These are phyloP conservation scores for Achaetomiella virescens DNA, from an alignment of 495 filamentous ascomycete genomes.

Conservation along the genomic window DNA sequence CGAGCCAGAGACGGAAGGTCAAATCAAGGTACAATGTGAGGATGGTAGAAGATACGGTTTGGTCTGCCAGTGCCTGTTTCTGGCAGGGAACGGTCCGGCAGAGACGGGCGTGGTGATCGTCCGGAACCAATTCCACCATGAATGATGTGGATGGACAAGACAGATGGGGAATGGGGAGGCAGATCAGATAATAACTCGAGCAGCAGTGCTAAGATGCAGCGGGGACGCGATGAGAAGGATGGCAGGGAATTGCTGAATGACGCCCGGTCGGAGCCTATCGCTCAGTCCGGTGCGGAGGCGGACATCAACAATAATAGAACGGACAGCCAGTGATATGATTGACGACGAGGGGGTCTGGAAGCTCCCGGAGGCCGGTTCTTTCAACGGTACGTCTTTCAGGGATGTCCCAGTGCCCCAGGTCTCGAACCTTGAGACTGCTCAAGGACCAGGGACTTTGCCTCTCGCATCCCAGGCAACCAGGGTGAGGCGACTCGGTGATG, in stretches of 20 bases:
- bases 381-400: slow-evolving; percentile 4
- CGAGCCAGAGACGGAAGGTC: not conserved
- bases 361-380: not conserved
- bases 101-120: slow-evolving; percentile 18
- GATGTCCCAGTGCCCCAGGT: not conserved
- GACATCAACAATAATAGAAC: slow-evolving; percentile 21
- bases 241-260: slow-evolving; percentile 11
- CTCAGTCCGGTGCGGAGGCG: slow-evolving; percentile 5
- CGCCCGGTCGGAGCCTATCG: slow-evolving; percentile 10
- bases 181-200: slow-evolving; percentile 24
- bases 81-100: slow-evolving; percentile 12
- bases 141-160: slow-evolving; percentile 20
- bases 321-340: slow-evolving; percentile 23
- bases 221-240: slow-evolving; percentile 2
- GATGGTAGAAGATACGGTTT: too few relatives aligned
- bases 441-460: not conserved
- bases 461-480: slow-evolving; percentile 1
- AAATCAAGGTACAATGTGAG: too few relatives aligned
- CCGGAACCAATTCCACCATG: slow-evolving; percentile 24
- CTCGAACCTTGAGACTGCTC: slow-evolving; percentile 8
- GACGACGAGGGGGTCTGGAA: slow-evolving; percentile 21
- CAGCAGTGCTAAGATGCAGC: slow-evolving; percentile 22
- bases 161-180: slow-evolving; percentile 8
- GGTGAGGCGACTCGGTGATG: slow-evolving; percentile 11
- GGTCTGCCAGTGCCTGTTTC: too few relatives aligned